A percentile compares a stretch with the other conserved stretches of the same genome.
Evolutionary conservation across 148 eudicot species (phyloP).

Genomic region (Euryodendron excelsum): DNA sequence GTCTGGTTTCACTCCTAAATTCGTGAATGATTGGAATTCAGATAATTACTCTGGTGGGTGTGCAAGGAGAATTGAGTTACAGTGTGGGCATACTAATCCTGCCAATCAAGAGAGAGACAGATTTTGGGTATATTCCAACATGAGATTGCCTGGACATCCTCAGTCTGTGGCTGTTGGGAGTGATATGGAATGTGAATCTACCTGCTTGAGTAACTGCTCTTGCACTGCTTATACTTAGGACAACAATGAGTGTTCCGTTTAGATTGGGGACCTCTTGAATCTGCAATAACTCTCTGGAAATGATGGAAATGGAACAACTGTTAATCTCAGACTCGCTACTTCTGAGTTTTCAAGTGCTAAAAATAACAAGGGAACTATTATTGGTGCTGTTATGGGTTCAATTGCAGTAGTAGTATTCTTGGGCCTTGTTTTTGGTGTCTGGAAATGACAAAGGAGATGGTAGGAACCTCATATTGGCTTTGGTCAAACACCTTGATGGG

Average conservation of each 20-base stretch:
- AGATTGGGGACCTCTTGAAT: slow-evolving; percentile 34
- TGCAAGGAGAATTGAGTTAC: slow-evolving; percentile 23
- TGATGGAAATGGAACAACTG: slow-evolving; percentile 28
- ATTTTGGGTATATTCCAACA: slow-evolving; percentile 20
- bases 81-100: slow-evolving; percentile 27
- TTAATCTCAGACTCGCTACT: slow-evolving; percentile 36
- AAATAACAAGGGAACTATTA: slow-evolving; percentile 21
- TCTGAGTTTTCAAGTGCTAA: slow-evolving; percentile 23
- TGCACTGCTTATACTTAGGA: slow-evolving; percentile 40
- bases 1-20: slow-evolving; percentile 27
- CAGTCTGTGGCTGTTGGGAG: slow-evolving; percentile 7
- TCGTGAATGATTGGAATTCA: slow-evolving; percentile 32
- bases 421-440: slow-evolving; percentile 16
- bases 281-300: slow-evolving; percentile 30
- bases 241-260: slow-evolving; percentile 27
- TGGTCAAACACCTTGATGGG: too few relatives aligned
- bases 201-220: slow-evolving; percentile 31
- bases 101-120: slow-evolving; percentile 20
- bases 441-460: slow-evolving; percentile 12
- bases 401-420: slow-evolving; percentile 16
- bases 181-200: slow-evolving; percentile 23
- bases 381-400: slow-evolving; percentile 28
- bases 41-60: slow-evolving; percentile 53
- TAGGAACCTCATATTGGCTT: background rate
- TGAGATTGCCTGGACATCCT: slow-evolving; percentile 29